Conservation (phyloP, 2,329 filamentous ascomycete genomes). For the Chaetomium globosum region DNA sequence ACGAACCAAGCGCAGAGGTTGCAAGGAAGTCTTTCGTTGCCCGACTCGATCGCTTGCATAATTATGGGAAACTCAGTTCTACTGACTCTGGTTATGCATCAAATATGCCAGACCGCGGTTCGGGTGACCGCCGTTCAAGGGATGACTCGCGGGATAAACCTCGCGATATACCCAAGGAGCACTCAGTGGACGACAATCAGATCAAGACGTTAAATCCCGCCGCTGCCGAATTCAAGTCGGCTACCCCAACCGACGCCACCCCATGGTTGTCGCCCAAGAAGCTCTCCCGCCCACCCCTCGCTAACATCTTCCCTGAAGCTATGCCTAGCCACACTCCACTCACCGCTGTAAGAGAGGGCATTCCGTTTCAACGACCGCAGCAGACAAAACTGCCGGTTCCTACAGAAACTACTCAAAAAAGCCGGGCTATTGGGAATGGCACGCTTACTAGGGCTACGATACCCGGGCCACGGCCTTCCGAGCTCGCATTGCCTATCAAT, state of each 20-base stretch:
- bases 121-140: not conserved
- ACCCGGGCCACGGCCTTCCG: not conserved
- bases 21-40: constrained; percentile 10
- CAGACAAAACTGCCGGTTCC: not conserved
- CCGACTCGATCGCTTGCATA: constrained; percentile 4
- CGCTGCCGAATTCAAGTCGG: constrained; percentile 36
- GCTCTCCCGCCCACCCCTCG: constrained; percentile 30
- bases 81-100: constrained; percentile 30
- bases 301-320: constrained; percentile 30
- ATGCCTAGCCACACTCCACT: not conserved
- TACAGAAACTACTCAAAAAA: not conserved
- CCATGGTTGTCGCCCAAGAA: constrained; percentile 29
- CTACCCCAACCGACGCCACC: not conserved
- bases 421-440: not conserved
- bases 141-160: not conserved
- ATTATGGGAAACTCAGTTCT: constrained; percentile 3
- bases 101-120: not conserved
- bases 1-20: not conserved
- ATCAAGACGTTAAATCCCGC: constrained; percentile 36
- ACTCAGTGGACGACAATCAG: constrained; percentile 3
- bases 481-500: not conserved
- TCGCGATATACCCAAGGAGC: constrained; percentile 1
- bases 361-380: not conserved
- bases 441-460: not conserved
- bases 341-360: not conserved